Percentiles rank a stretch among this genome's conserved stretches.
Evolutionary conservation across 108 stramenopile genomes (phyloP).

Genomic region (Schizochytrium sp.): DNA sequence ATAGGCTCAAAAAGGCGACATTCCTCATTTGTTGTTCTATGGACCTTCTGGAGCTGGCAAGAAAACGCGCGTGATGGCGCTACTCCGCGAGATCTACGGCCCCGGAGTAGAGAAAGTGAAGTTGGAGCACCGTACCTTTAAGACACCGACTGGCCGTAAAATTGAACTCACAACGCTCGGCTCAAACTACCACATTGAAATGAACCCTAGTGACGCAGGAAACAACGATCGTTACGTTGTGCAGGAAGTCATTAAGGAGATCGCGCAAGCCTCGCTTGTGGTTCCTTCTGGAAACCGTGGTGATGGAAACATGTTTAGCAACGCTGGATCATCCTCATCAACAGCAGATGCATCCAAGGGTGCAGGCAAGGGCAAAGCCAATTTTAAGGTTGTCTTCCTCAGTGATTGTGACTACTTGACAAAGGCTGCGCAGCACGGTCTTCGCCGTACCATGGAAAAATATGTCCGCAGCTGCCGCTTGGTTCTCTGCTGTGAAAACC

Average conservation of each 20-base stretch:
- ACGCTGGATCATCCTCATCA: constrained; percentile 2
- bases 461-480: constrained; percentile 91
- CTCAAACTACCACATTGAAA: constrained; percentile 94
- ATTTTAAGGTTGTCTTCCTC: constrained; percentile 91
- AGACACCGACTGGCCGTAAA: constrained; percentile 85
- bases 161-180: constrained; percentile 95
- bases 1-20: constrained; percentile 80
- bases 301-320: background rate
- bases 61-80: constrained; percentile 90
- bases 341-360: background rate
- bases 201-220: constrained; percentile 95
- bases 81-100: constrained; percentile 92
- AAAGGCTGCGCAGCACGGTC: constrained; percentile 88
- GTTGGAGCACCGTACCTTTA: constrained; percentile 72
- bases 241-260: constrained; percentile 99
- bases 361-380: constrained; percentile 30
- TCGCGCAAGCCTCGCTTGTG: constrained; percentile 76
- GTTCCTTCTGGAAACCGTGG: background rate
- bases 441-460: constrained; percentile 98
- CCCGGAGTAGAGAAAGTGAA: constrained; percentile 82
- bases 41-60: constrained; percentile 97
- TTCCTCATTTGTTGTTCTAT: constrained; percentile 92
- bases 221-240: constrained; percentile 94
- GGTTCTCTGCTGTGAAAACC: constrained; percentile 90
- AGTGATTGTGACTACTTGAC: constrained; percentile 92